Percentiles rank a stretch among this genome's conserved stretches.
Evolutionary conservation across 169 alveolate species (phyloP).

Genomic region (Plasmodium malariae): DNA sequence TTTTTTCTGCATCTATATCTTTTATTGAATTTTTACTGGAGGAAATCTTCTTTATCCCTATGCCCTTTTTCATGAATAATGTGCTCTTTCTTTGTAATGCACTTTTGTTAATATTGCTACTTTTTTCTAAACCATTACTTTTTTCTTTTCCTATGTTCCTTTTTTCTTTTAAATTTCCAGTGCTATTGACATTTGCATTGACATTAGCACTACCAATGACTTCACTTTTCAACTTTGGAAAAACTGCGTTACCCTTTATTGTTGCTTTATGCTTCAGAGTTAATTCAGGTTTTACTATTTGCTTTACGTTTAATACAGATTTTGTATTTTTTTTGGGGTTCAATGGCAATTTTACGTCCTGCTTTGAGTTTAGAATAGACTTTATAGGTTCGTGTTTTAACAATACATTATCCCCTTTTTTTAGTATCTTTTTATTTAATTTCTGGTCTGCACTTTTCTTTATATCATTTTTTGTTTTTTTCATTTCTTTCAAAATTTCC

Average conservation of each 20-base stretch:
- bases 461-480: conserved; percentile 39
- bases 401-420: conserved; percentile 21
- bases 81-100: conserved; percentile 40
- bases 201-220: too few relatives aligned
- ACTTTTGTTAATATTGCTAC: conserved; percentile 3
- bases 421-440: conserved; percentile 20
- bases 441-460: conserved; percentile 32
- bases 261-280: conserved; percentile 24
- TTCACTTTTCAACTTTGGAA: conserved; percentile 20
- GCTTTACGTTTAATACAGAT: conserved; percentile 9
- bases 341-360: conserved; percentile 17
- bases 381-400: conserved; percentile 9
- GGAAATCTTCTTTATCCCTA: conserved; percentile 27
- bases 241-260: conserved; percentile 25
- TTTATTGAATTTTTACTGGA: conserved; percentile 37
- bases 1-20: conserved; percentile 36
- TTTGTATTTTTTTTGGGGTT: conserved; percentile 4
- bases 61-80: conserved; percentile 33
- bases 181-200: conserved; percentile 24
- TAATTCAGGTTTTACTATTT: conserved; percentile 12
- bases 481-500: conserved; percentile 20
- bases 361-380: conserved; percentile 5
- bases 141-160: conserved; percentile 49
- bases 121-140: conserved; percentile 39
- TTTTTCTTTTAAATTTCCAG: conserved; percentile 37